phyloP scores from a whole-genome alignment of 306 rosid species.

The Cicer chorassanicum region DNA sequence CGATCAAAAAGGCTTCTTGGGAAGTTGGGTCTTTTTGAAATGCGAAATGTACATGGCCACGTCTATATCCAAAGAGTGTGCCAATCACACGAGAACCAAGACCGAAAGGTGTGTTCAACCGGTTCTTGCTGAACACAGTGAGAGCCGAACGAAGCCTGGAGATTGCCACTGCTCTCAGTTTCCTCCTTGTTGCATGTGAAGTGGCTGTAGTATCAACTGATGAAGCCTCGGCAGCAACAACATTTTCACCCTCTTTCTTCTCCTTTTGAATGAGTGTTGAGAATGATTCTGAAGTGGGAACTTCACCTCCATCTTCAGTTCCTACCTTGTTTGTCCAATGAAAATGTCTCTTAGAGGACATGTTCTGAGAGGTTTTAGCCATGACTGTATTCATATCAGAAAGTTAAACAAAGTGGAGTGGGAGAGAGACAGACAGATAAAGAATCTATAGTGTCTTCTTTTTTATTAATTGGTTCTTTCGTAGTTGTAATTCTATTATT shows the following conservation, averaged over 20 bases:
- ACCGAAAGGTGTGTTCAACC: slow-evolving; percentile 52
- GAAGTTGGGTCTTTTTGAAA: slow-evolving; percentile 75
- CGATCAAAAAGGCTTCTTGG: slow-evolving; percentile 78
- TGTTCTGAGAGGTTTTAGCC: slow-evolving; percentile 64
- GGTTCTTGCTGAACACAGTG: slow-evolving; percentile 64
- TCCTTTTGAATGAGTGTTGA: slow-evolving; percentile 45
- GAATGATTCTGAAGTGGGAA: slow-evolving; percentile 54
- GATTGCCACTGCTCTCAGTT: slow-evolving; percentile 62
- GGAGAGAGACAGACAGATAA: slow-evolving; percentile 40
- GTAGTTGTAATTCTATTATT: slow-evolving; percentile 41
- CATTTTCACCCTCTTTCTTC: slow-evolving; percentile 42
- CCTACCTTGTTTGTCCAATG: slow-evolving; percentile 84
- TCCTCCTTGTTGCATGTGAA: slow-evolving; percentile 53
- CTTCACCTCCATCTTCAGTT: slow-evolving; percentile 59
- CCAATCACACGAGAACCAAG: slow-evolving; percentile 80
- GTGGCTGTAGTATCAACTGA: slow-evolving; percentile 20
- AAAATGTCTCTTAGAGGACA: slow-evolving; percentile 84
- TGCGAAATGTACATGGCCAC: slow-evolving; percentile 88
- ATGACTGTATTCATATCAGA: slow-evolving; percentile 62
- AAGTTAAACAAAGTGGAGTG: slow-evolving; percentile 37
- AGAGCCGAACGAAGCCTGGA: slow-evolving; percentile 68
- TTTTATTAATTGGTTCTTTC: slow-evolving; percentile 52
- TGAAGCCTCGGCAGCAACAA: slow-evolving; percentile 30
- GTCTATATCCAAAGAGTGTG: slow-evolving; percentile 81
- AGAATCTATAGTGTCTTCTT: slow-evolving; percentile 44